phyloP scores from a whole-genome alignment of 352 stramenopile species.

The Aphanomyces stellatus region DNA sequence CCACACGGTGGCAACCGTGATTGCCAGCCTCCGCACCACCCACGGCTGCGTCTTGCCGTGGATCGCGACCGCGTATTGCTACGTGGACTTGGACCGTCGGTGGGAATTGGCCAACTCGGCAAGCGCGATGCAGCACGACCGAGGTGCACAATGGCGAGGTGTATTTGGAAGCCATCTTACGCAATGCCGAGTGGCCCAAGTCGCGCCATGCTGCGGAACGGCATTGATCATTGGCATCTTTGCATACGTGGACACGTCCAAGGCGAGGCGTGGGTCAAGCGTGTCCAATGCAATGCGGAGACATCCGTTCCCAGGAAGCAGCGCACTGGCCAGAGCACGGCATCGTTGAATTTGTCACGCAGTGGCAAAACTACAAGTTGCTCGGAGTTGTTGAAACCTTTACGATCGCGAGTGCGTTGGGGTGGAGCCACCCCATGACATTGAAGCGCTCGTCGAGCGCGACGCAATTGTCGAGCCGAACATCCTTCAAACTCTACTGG shows the following conservation, averaged over 20 bases:
- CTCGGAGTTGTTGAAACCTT: conserved; percentile 8
- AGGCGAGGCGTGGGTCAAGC: not conserved
- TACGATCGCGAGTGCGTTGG: conserved; percentile 9
- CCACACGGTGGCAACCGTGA: conserved; percentile 3
- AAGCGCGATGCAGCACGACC: not conserved
- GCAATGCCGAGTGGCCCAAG: not conserved
- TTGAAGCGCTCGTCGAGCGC: not conserved
- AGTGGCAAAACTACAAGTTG: conserved; percentile 20
- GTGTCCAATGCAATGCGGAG: not conserved
- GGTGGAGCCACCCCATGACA: not conserved
- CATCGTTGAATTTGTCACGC: not conserved
- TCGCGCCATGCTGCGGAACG: not conserved
- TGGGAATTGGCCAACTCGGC: not conserved
- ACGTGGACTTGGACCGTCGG: conserved; percentile 6
- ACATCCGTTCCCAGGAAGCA: not conserved
- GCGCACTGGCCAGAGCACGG: not conserved
- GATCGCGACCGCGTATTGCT: conserved; percentile 5
- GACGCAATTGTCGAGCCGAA: not conserved
- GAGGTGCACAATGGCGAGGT: not conserved
- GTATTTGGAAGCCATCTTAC: conserved; percentile 8
- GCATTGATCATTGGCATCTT: not conserved
- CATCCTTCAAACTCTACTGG: conserved; percentile 13
- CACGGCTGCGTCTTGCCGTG: not conserved
- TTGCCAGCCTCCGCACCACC: not conserved
- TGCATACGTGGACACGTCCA: not conserved